Base-by-base conservation (phyloP, 2,329 filamentous ascomycete species). In the Beauveria bassiana region DNA sequence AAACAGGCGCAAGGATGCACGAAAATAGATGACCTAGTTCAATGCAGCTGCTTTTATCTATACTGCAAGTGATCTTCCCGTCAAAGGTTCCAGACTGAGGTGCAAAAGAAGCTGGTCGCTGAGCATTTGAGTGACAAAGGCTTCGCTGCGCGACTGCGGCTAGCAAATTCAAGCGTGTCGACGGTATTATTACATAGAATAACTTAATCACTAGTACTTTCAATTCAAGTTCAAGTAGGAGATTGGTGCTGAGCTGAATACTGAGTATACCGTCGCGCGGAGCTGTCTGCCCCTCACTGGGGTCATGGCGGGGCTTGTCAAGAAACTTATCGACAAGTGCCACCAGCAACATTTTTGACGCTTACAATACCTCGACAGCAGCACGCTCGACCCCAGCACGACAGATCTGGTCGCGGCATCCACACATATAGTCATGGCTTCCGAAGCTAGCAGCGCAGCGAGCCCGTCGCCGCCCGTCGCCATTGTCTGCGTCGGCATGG, bases 401-500 rank as follows among this genome's bases (percentile, higher is more conserved):
- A 49, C 5, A 18, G n/a, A 40, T 14, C 24, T 14, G 38, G 57
- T 38, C 42, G 57, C n/a, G 38, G 42, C 50, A 34, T 20, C 14
- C 22, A 8, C 20, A 26, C 28, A 42, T 5, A 22, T 9, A 53
- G 61, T 49, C 7, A 75, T 76, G 74, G 71, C 73, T 28, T 72
- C 73, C 16, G 69, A 75, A 43, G 67, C 71, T 3, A 67, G 69
- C 34, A 67, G 64, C 63, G 70, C 68, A 61, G 64, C 69, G 26
- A 63, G 69, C 10, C 66, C 72, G 18, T 67, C 89, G 58, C 68
- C 68, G 65, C 90, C 91, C 46, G 87, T 91, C 51, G 85, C 90
- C 64, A 87, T 99, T 63, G 92, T 98, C 69, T 97, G 93, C 75
- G 87, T 99, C 54, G 95, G 95, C 80, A 98, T 98, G 93, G 95